Conservation (phyloP, 2,329 filamentous ascomycete species). For the Diatrype stigma region DNA sequence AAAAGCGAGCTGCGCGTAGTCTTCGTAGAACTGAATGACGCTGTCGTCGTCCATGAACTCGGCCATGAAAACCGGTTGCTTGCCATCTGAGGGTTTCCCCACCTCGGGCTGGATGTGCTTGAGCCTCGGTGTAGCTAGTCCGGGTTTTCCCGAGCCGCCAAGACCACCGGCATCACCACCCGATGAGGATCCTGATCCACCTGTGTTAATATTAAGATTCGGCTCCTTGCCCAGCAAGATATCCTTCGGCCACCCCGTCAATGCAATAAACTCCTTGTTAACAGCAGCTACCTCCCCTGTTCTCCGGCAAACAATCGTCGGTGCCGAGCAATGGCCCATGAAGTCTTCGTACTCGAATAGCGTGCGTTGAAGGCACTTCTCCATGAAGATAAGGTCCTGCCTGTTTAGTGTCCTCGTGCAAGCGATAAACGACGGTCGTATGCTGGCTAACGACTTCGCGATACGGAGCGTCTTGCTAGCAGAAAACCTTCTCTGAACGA, state of each 20-base stretch:
- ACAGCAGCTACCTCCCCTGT: slow-evolving; percentile 94
- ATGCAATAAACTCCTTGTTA: slow-evolving; percentile 92
- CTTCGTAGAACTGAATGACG: slow-evolving; percentile 91
- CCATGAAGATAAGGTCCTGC: slow-evolving; percentile 93
- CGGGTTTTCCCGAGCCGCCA: slow-evolving; percentile 37
- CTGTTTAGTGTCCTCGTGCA: slow-evolving; percentile 84
- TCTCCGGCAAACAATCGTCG: slow-evolving; percentile 84
- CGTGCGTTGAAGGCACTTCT: slow-evolving; percentile 92
- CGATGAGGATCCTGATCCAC: slow-evolving; percentile 43
- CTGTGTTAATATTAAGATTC: slow-evolving; percentile 82
- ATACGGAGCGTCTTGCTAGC: slow-evolving; percentile 75
- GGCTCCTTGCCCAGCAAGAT: slow-evolving; percentile 82
- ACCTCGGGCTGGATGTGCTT: slow-evolving; percentile 39
- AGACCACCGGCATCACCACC: slow-evolving; percentile 32
- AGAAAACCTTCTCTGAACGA: slow-evolving; percentile 74
- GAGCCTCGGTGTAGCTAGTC: slow-evolving; percentile 48
- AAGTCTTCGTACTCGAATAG: slow-evolving; percentile 92
- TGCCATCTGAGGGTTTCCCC: slow-evolving; percentile 38
- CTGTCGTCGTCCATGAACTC: slow-evolving; percentile 92
- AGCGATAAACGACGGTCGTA: slow-evolving; percentile 88
- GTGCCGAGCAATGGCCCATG: slow-evolving; percentile 81
- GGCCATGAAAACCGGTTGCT: slow-evolving; percentile 82
- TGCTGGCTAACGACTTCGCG: slow-evolving; percentile 80
- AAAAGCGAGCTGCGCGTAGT: slow-evolving; percentile 89
- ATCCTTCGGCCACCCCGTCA: slow-evolving; percentile 92